These are phyloP conservation scores for Coemansia asiatica DNA, from an alignment of 192 early-diverging fungal species.

Conservation along the genomic window DNA sequence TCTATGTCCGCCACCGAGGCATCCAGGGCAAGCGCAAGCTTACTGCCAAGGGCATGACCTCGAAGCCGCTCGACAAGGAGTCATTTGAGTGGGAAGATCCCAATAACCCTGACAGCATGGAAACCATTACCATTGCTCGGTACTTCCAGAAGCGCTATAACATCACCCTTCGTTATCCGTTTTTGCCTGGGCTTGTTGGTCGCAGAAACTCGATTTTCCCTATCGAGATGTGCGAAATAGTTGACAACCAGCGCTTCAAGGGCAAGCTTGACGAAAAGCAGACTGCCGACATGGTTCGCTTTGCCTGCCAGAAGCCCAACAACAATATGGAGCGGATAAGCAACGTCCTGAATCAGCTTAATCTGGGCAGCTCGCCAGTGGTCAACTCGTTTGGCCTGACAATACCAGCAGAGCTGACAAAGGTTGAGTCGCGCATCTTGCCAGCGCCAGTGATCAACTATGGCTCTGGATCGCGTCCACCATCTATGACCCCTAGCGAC, in stretches of 20 bases:
- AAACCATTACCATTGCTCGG: constrained; percentile 64
- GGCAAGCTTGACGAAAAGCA: constrained; percentile 81
- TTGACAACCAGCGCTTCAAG: constrained; percentile 79
- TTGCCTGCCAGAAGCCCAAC: constrained; percentile 81
- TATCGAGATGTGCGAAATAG: constrained; percentile 87
- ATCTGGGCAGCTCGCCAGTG: constrained; percentile 68
- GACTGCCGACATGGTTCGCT: constrained; percentile 95
- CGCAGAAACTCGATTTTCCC: constrained; percentile 73
- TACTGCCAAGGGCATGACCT: constrained; percentile 68
- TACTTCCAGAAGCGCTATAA: constrained; percentile 81
- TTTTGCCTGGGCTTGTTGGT: constrained; percentile 80
- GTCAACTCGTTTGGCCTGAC: constrained; percentile 74
- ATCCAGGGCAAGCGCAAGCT: constrained; percentile 69
- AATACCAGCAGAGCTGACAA: constrained; percentile 64
- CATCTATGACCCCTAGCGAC: constrained; percentile 58
- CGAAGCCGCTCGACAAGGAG: constrained; percentile 64
- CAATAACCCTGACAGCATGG: constrained; percentile 49
- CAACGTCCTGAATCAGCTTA: constrained; percentile 65
- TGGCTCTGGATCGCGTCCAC: constrained; percentile 47
- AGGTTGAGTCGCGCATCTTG: constrained; percentile 75
- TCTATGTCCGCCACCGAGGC: constrained; percentile 60
- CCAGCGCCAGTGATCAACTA: constrained; percentile 78
- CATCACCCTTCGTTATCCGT: constrained; percentile 68
- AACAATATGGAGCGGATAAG: constrained; percentile 81
- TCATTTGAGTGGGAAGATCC: constrained; percentile 67